Conservation (phyloP, 2,329 filamentous ascomycete genomes). For the Epichloe sibirici region DNA sequence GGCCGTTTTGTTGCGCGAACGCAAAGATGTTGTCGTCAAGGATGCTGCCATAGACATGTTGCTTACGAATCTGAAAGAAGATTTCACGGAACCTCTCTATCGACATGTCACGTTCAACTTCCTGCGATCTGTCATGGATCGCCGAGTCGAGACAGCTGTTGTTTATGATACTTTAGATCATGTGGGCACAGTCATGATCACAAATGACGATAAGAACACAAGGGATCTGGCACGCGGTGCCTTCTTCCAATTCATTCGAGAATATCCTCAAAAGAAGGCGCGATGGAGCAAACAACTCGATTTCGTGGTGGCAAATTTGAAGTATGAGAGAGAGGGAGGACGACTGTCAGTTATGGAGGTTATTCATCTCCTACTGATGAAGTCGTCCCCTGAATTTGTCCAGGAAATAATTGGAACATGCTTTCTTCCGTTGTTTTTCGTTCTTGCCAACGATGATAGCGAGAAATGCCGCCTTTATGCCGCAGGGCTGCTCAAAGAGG, state of each 20-base stretch:
- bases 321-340: constrained; percentile 80
- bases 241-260: constrained; percentile 87
- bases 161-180: constrained; percentile 89
- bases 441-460: constrained; percentile 80
- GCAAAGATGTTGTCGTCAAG: constrained; percentile 62
- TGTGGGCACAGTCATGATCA: constrained; percentile 86
- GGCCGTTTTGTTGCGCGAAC: constrained; percentile 71
- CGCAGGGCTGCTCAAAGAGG: constrained; percentile 63
- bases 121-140: constrained; percentile 71
- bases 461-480: constrained; percentile 76
- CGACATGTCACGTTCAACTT: constrained; percentile 94
- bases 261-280: constrained; percentile 85
- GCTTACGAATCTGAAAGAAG: constrained; percentile 68
- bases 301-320: constrained; percentile 82
- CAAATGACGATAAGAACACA: constrained; percentile 80
- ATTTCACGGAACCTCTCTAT: constrained; percentile 83
- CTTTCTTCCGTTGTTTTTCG: constrained; percentile 76
- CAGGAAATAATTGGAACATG: constrained; percentile 71
- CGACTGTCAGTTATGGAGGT: constrained; percentile 89
- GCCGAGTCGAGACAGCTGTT: constrained; percentile 72
- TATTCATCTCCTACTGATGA: constrained; percentile 72
- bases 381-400: constrained; percentile 68
- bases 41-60: constrained; percentile 75
- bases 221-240: constrained; percentile 78
- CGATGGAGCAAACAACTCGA: constrained; percentile 80